phyloP scores from a whole-genome alignment of 2,329 filamentous ascomycete genomes.

The Calonectria henricotiae region DNA sequence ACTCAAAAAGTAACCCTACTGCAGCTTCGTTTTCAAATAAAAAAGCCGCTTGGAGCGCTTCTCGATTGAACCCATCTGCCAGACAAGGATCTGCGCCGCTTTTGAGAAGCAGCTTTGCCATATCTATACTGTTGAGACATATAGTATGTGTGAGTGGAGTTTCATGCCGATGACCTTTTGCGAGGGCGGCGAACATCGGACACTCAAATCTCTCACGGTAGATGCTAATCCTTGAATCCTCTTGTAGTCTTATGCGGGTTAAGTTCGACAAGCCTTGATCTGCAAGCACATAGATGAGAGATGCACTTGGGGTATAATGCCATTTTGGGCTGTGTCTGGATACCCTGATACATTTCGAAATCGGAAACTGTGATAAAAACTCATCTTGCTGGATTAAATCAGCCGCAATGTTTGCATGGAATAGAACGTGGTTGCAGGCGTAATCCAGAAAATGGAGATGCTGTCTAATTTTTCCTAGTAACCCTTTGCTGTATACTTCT shows the following conservation, averaged over 20 bases:
- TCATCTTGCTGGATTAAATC: conserved; percentile 50
- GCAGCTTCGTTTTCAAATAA: background rate
- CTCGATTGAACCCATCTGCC: accelerated
- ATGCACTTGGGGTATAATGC: conserved; percentile 30
- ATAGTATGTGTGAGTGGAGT: background rate
- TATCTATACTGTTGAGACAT: background rate
- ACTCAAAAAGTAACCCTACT: background rate
- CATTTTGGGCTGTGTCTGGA: too few species aligned
- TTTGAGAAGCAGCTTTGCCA: background rate
- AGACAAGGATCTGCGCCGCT: background rate
- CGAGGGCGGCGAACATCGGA: conserved; percentile 58
- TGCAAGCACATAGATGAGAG: conserved; percentile 58
- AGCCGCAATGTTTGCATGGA: conserved; percentile 60
- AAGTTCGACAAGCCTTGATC: conserved; percentile 48
- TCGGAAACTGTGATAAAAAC: conserved; percentile 55
- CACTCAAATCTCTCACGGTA: conserved; percentile 30
- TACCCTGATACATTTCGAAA: conserved; percentile 50
- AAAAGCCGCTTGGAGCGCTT: background rate
- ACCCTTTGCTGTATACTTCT: too few species aligned
- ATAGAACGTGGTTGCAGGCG: conserved; percentile 59
- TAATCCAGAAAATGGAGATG: conserved; percentile 65
- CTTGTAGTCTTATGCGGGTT: conserved; percentile 49
- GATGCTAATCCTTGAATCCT: background rate
- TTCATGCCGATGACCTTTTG: conserved; percentile 49
- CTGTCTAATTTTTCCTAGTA: too few species aligned